A percentile compares a stretch with the other conserved stretches of the same genome.
These are phyloP conservation scores for Ambrosia artemisiifolia DNA, from an alignment of 129 eudicot species.

Conservation along the genomic window DNA sequence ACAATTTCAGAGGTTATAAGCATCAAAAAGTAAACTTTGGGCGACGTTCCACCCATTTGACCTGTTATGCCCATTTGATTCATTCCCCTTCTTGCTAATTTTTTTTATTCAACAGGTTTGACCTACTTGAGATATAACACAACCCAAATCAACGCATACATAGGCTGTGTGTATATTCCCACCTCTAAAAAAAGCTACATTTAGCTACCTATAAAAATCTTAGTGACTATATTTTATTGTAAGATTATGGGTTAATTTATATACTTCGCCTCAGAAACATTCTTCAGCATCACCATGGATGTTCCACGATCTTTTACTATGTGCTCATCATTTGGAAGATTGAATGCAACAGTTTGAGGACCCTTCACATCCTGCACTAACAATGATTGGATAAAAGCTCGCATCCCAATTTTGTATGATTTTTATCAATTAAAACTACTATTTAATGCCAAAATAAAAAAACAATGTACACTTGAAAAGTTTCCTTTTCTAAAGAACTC, in stretches of 20 bases:
- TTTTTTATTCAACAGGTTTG: not conserved
- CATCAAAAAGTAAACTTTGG: not conserved
- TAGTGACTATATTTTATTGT: not conserved
- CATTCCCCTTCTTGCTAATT: not conserved
- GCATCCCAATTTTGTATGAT: not conserved
- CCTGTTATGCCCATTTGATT: not conserved
- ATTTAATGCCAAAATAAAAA: not conserved
- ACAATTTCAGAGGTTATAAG: not conserved
- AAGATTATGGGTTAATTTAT: slow-evolving; percentile 18
- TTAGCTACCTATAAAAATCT: not conserved
- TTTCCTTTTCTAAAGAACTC: slow-evolving; percentile 20
- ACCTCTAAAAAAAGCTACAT: slow-evolving; percentile 1
- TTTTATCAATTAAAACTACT: not conserved
- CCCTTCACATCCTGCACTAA: slow-evolving; percentile 88
- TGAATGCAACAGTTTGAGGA: slow-evolving; percentile 95
- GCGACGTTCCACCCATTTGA: not conserved
- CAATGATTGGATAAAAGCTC: slow-evolving; percentile 1
- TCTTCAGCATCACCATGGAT: slow-evolving; percentile 97
- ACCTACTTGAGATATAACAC: not conserved
- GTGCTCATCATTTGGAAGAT: slow-evolving; percentile 93
- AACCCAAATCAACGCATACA: slow-evolving; percentile 8
- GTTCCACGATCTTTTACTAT: slow-evolving; percentile 95
- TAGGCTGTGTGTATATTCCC: not conserved
- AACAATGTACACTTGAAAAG: not conserved
- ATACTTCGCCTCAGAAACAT: slow-evolving; percentile 97